phyloP scores from a whole-genome alignment of 1,139 yeast genomes.

The Yamadazyma diddensiae region DNA sequence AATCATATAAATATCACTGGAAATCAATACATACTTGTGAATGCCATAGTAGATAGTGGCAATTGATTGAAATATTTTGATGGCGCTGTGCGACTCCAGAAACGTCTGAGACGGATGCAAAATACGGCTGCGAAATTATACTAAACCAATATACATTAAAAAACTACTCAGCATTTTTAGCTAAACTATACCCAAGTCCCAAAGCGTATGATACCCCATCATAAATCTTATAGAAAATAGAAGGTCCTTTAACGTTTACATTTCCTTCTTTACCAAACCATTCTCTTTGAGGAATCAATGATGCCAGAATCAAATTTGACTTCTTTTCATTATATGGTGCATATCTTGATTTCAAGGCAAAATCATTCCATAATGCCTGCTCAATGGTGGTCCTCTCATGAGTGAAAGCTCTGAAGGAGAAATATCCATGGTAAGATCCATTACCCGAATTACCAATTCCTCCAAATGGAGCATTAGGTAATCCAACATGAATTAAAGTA shows the following conservation, averaged over 20 bases:
- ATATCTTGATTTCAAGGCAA: slow-evolving; percentile 56
- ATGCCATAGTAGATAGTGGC: slow-evolving; percentile 7
- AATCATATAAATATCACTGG: not conserved
- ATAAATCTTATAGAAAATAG: slow-evolving; percentile 31
- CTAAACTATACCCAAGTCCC: slow-evolving; percentile 13
- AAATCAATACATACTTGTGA: slow-evolving; percentile 7
- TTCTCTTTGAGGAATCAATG: slow-evolving; percentile 20
- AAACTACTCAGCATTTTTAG: slow-evolving; percentile 6
- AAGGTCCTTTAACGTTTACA: slow-evolving; percentile 37
- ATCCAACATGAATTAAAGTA: slow-evolving; percentile 66
- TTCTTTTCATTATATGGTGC: slow-evolving; percentile 57
- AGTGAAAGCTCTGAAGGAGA: slow-evolving; percentile 70
- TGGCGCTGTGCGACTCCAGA: too few relatives aligned
- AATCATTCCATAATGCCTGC: slow-evolving; percentile 69
- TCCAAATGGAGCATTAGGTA: slow-evolving; percentile 82
- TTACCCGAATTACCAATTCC: slow-evolving; percentile 85
- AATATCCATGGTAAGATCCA: slow-evolving; percentile 78
- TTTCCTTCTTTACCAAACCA: slow-evolving; percentile 39
- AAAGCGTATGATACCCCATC: slow-evolving; percentile 22
- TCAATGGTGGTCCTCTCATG: slow-evolving; percentile 70
- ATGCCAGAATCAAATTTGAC: slow-evolving; percentile 21
- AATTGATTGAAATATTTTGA: too few relatives aligned
- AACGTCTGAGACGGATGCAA: not conserved
- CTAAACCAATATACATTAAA: not conserved
- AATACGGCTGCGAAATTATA: slow-evolving; percentile 1